phyloP scores from a whole-genome alignment of 495 filamentous ascomycete genomes.

The Neurospora sp. region DNA sequence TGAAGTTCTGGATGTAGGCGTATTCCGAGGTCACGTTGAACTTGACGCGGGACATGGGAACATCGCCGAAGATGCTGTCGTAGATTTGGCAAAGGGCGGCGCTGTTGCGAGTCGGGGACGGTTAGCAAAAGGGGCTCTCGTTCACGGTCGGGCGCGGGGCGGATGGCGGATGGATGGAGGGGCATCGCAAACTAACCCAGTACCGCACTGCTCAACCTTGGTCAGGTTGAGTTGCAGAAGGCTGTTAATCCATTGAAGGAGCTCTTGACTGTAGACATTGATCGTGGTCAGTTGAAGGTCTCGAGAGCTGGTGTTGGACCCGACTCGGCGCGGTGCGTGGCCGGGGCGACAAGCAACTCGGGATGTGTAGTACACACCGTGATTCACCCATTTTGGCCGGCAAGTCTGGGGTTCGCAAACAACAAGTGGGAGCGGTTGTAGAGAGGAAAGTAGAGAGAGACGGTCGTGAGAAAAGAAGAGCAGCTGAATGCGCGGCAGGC shows the following conservation, averaged over 20 bases:
- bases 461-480: constrained; percentile 1
- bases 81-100: constrained; percentile 95
- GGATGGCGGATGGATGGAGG: constrained; percentile 15
- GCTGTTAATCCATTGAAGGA: constrained; percentile 94
- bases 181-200: constrained; percentile 60
- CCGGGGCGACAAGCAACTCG: background rate
- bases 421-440: background rate
- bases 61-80: constrained; percentile 93
- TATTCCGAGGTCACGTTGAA: constrained; percentile 98
- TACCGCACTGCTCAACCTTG: constrained; percentile 98
- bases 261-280: constrained; percentile 64
- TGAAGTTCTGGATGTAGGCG: constrained; percentile 96
- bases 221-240: constrained; percentile 95
- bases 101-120: constrained; percentile 35
- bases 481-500: constrained; percentile 5
- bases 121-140: background rate
- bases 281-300: constrained; percentile 8
- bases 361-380: constrained; percentile 14
- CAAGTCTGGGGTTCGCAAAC: constrained; percentile 3
- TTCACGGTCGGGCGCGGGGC: constrained; percentile 22
- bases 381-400: constrained; percentile 31
- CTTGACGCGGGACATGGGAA: constrained; percentile 93
- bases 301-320: background rate
- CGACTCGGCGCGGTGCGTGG: background rate
- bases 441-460: background rate